A percentile compares a stretch with the other conserved stretches of the same genome.
Evolutionary conservation across 2,329 filamentous ascomycete genomes (phyloP).

Genomic region (Pseudocercospora fuligena): DNA sequence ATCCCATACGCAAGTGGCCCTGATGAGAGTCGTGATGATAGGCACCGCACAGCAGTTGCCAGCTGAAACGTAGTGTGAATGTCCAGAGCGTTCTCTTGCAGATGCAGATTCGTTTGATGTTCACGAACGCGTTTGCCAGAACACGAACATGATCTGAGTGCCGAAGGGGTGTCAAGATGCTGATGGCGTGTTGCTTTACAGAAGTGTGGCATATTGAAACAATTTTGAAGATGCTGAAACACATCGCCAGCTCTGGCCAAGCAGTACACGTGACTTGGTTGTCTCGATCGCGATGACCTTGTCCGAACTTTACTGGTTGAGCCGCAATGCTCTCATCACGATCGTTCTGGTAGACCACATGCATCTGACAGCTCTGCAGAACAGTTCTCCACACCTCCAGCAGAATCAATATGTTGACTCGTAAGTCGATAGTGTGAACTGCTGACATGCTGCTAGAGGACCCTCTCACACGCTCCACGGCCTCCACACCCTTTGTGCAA

Average conservation of each 20-base stretch:
- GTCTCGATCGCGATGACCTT: constrained; percentile 1
- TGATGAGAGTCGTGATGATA: background rate
- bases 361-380: background rate
- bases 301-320: background rate
- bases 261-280: background rate
- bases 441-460: background rate
- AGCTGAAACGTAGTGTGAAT: background rate
- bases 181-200: background rate
- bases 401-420: background rate
- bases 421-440: background rate
- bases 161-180: background rate
- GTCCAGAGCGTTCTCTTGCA: background rate
- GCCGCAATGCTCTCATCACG: background rate
- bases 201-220: background rate
- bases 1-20: constrained; percentile 26
- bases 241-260: background rate
- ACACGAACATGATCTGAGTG: background rate
- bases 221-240: background rate
- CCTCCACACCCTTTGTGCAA: background rate
- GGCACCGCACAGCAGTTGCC: constrained; percentile 1
- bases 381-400: constrained; percentile 1
- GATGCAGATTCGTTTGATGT: background rate
- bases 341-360: too few relatives aligned
- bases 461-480: too few relatives aligned
- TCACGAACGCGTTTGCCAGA: background rate